phyloP scores from a whole-genome alignment of 2,329 filamentous ascomycete species.

The Alternaria postmessia region DNA sequence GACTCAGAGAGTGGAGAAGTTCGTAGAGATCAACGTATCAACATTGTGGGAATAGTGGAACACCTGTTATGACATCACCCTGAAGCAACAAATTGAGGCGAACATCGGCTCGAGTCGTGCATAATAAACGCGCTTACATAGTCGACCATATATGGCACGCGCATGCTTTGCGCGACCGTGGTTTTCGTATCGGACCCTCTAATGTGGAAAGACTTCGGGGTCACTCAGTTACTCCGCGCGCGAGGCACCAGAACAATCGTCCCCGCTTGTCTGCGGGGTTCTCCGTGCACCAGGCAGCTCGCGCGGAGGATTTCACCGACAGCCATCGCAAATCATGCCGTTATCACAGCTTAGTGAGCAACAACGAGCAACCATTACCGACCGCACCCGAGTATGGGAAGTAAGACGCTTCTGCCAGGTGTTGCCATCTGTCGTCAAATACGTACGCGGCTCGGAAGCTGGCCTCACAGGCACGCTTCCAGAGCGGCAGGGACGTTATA shows the following conservation, averaged over 20 bases:
- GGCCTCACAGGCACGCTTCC: slow-evolving; percentile 4
- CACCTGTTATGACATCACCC: not conserved
- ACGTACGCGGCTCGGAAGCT: slow-evolving; percentile 4
- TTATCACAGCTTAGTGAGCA: slow-evolving; percentile 12
- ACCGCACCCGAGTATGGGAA: slow-evolving; percentile 15
- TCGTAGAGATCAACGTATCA: not conserved
- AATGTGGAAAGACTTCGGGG: not conserved
- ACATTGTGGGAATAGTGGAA: not conserved
- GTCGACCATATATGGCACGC: not conserved
- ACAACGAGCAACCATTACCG: slow-evolving; percentile 12
- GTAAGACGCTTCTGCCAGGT: slow-evolving; percentile 17
- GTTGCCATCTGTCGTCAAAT: slow-evolving; percentile 10
- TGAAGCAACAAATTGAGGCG: not conserved
- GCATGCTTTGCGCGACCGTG: not conserved
- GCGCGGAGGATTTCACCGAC: not conserved
- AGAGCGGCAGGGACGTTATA: not conserved
- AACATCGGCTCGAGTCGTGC: not conserved
- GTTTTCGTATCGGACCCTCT: not conserved
- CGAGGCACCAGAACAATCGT: not conserved
- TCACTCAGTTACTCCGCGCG: not conserved
- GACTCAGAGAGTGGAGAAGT: not conserved
- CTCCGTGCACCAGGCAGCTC: not conserved
- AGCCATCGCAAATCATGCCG: slow-evolving; percentile 6
- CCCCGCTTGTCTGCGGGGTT: not conserved
- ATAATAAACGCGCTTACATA: not conserved